Base-by-base conservation (phyloP, 768 basidiomycete genomes). In the Boletus subcaerulescens region DNA sequence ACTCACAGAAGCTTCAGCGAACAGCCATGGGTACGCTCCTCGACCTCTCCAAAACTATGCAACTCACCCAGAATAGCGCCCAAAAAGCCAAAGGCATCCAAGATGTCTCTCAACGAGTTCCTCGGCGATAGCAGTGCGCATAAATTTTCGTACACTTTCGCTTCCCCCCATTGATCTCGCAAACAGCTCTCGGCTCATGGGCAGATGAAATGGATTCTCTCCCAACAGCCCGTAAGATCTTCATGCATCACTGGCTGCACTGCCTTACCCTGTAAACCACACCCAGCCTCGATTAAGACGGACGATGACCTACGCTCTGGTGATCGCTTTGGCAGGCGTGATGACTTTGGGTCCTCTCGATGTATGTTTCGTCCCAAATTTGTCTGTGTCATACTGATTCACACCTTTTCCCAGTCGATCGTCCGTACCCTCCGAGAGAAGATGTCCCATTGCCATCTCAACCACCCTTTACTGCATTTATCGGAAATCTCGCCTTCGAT, bases 141-240 rank as follows among this genome's bases (percentile, higher is more conserved):
- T 48, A 53, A 51, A 54, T 39, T 63, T 64, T 65, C 50, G 51
- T 56, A 51, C 31, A 48, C 31, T 31, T 45, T 42, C 11, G 40
- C 43, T 43, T 29, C 60, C 56, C 40, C 24, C 56, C 45, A 57
- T 50, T 65, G 46, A 60, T 58, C 47, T 52, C 49, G 48, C 47
- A 14, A 53, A 14, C 55, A 93, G 92, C 85, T 50, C 75, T 91
- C 49, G 96, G 93, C 65, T 95, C 92, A 68, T 99, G 97, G 97
- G 97, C 97, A 8, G 97, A 98, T 70, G 97, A 98, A 74, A 94
- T 98, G 92, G 95, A 97, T 61, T 64, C 80, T 31, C 81, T 98
- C 58, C 96, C 96, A 26, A 89, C 84, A 63, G 95, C 93, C 67
- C 96, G 96, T 98, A 76, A 76, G 94, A 79, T 38, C 48, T 24